Conservation (phyloP, 306 rosid species). For the Trifolium fragiferum region DNA sequence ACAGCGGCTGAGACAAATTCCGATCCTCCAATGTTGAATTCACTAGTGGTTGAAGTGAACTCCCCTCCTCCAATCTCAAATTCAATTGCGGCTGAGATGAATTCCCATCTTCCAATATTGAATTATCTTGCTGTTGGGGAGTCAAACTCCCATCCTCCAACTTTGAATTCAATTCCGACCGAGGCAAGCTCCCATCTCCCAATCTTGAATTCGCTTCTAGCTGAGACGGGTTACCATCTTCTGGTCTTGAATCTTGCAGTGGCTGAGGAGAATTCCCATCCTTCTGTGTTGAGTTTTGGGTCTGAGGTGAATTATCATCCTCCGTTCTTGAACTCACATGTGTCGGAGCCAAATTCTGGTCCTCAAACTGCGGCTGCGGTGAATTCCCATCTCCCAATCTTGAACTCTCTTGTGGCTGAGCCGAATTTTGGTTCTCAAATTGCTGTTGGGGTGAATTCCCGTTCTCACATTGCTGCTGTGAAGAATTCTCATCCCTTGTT, state of each 20-base stretch:
- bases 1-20: slow-evolving; percentile 8
- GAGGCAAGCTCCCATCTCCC: background rate
- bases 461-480: background rate
- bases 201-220: background rate
- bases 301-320: slow-evolving; percentile 26
- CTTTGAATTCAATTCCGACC: background rate
- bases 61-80: slow-evolving; percentile 27
- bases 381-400: slow-evolving; percentile 1
- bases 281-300: slow-evolving; percentile 10
- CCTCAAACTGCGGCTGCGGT: background rate
- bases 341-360: background rate
- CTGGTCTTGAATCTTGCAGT: slow-evolving; percentile 2
- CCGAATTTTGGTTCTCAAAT: background rate
- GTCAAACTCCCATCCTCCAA: background rate
- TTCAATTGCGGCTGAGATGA: background rate
- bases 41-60: slow-evolving; percentile 28
- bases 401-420: background rate
- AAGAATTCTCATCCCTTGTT: no score
- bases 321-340: background rate
- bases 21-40: slow-evolving; percentile 22
- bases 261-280: background rate
- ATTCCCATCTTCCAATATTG: slow-evolving; percentile 24
- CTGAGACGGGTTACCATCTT: background rate
- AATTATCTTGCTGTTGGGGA: slow-evolving; percentile 4
- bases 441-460: background rate